A percentile compares a stretch with the other conserved stretches of the same genome.
These are phyloP conservation scores for Rhinocladiella similis DNA, from an alignment of 2,329 filamentous ascomycete genomes.

Conservation along the genomic window DNA sequence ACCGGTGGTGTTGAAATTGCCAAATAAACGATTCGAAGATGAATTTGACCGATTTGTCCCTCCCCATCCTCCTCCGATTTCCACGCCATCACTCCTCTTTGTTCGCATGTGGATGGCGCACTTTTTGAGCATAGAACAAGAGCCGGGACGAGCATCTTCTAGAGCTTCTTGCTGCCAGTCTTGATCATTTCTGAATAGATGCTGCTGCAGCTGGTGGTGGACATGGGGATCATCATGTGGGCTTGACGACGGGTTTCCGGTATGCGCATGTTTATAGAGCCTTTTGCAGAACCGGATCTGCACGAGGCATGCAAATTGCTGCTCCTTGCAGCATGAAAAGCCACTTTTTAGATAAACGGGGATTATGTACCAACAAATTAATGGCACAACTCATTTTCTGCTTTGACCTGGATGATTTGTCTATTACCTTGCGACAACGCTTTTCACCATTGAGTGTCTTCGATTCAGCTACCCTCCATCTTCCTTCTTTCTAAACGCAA, in stretches of 20 bases:
- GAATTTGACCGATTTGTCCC: conserved; percentile 5
- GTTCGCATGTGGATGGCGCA: conserved; percentile 1
- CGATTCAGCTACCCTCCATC: too few relatives aligned
- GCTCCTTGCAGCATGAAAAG: conserved; percentile 1
- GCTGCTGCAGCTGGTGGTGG: conserved; percentile 1
- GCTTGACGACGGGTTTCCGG: neutral
- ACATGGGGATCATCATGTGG: neutral
- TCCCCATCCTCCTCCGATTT: conserved; percentile 5
- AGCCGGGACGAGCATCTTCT: too few relatives aligned
- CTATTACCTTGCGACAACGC: too few relatives aligned
- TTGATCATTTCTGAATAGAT: conserved; percentile 11
- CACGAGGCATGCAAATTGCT: neutral
- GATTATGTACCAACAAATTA: conserved; percentile 21
- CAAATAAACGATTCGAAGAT: conserved; percentile 8
- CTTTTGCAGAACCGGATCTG: conserved; percentile 6
- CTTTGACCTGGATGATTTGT: neutral
- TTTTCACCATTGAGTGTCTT: too few relatives aligned
- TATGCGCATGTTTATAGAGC: conserved; percentile 5
- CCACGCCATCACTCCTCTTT: conserved; percentile 6
- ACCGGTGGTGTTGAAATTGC: conserved; percentile 19
- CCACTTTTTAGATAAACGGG: conserved; percentile 9
- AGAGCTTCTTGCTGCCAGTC: neutral
- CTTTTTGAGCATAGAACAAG: neutral
- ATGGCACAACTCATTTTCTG: conserved; percentile 10
- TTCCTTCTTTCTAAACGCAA: conserved; percentile 53